Evolutionary conservation across 2,329 filamentous ascomycete genomes (phyloP).

Genomic region (Sporothrix phasma): DNA sequence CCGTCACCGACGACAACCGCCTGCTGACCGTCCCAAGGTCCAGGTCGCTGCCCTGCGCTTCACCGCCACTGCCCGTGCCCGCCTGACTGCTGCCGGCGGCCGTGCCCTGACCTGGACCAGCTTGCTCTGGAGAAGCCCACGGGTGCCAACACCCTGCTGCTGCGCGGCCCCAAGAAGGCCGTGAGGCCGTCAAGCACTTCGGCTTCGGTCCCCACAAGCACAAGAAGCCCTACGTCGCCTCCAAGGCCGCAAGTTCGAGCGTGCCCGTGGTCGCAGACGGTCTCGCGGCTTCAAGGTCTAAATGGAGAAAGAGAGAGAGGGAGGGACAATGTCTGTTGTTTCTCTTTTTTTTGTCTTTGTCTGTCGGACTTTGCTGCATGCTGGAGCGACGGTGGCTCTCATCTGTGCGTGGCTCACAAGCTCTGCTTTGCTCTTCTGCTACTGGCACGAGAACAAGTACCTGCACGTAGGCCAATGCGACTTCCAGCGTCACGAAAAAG

Average conservation of each 20-base stretch:
- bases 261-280: conserved; percentile 94
- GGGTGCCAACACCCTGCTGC: conserved; percentile 90
- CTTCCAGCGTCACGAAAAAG: conserved; percentile 8
- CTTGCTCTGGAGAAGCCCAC: conserved; percentile 91
- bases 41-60: conserved; percentile 91
- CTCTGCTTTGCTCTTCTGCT: neutral
- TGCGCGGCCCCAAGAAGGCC: conserved; percentile 97
- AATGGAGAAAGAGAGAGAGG: conserved; percentile 28
- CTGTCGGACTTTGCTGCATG: conserved; percentile 1
- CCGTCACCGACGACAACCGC: conserved; percentile 96
- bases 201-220: conserved; percentile 95
- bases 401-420: neutral
- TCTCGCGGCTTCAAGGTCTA: conserved; percentile 99
- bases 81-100: conserved; percentile 87
- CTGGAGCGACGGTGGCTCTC: neutral
- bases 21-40: conserved; percentile 80
- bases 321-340: neutral
- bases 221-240: conserved; percentile 98
- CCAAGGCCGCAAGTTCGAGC: conserved; percentile 99
- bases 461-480: neutral
- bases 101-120: conserved; percentile 96
- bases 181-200: conserved; percentile 98
- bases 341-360: neutral
- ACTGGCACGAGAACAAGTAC: neutral
- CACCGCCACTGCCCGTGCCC: conserved; percentile 88